phyloP scores from a whole-genome alignment of 164 flowering plant species.

The Berberis vulgaris region DNA sequence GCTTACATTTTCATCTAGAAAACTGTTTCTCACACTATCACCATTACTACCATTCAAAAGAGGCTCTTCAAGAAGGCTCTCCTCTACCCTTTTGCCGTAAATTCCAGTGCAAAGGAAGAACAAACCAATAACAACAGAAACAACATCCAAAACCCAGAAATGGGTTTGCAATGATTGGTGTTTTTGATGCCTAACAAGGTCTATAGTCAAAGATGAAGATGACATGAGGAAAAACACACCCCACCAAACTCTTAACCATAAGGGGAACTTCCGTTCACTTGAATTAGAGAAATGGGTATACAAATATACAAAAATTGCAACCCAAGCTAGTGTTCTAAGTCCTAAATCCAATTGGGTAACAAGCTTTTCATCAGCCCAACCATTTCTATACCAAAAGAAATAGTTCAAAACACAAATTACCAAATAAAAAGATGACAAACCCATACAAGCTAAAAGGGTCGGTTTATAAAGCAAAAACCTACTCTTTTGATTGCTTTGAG shows the following conservation, averaged over 20 bases:
- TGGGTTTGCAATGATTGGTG: constrained; percentile 16
- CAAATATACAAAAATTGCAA: constrained; percentile 33
- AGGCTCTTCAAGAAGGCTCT: constrained; percentile 36
- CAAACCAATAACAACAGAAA: constrained; percentile 34
- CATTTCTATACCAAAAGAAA: constrained; percentile 49
- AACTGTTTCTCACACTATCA: constrained; percentile 15
- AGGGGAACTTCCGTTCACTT: constrained; percentile 30
- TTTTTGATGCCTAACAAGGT: constrained; percentile 24
- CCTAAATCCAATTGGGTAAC: constrained; percentile 40
- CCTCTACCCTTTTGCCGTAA: constrained; percentile 21
- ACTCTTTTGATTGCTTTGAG: too few species aligned
- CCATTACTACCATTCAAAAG: constrained; percentile 40
- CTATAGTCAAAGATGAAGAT: constrained; percentile 36
- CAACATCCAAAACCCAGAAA: constrained; percentile 33
- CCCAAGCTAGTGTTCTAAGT: constrained; percentile 40
- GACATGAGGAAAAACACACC: constrained; percentile 33
- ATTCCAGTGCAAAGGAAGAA: constrained; percentile 44
- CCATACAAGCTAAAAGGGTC: constrained; percentile 30
- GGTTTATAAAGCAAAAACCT: constrained; percentile 25
- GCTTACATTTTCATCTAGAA: constrained; percentile 27
- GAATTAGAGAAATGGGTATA: constrained; percentile 18
- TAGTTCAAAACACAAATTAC: constrained; percentile 25
- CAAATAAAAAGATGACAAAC: constrained; percentile 38
- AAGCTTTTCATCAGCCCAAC: constrained; percentile 42
- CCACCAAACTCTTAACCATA: constrained; percentile 52